Conservation (phyloP, 2,329 filamentous ascomycete species). For the Coniella lustricola region DNA sequence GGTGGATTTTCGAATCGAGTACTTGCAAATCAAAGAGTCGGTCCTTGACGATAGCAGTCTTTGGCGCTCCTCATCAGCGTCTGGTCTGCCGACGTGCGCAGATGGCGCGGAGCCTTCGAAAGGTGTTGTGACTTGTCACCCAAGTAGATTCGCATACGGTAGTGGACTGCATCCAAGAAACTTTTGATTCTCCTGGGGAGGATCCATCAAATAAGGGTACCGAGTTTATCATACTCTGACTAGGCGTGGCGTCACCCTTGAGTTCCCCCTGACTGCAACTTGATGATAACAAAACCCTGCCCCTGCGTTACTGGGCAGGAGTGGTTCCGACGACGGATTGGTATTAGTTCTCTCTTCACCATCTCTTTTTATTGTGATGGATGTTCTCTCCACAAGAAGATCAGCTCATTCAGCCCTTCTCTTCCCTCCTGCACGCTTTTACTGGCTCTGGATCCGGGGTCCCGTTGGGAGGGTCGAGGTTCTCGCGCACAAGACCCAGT, state of each 20-base stretch:
- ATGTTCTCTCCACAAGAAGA: too few relatives aligned
- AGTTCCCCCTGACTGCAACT: background rate
- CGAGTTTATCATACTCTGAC: background rate
- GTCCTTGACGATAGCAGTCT: too few relatives aligned
- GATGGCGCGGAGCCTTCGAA: background rate
- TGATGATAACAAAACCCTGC: background rate
- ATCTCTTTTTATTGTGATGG: too few relatives aligned
- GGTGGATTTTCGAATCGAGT: too few relatives aligned
- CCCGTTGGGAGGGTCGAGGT: too few relatives aligned
- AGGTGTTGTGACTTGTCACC: background rate
- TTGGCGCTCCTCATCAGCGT: background rate
- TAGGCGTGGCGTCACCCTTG: background rate
- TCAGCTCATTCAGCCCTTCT: too few relatives aligned
- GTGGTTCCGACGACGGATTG: too few relatives aligned
- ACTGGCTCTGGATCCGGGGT: too few relatives aligned
- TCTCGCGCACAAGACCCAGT: too few relatives aligned
- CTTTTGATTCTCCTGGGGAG: background rate
- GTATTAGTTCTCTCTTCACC: too few relatives aligned
- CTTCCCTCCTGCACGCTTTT: too few relatives aligned
- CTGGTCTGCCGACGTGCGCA: background rate
- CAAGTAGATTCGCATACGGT: background rate
- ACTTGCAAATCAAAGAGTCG: too few relatives aligned
- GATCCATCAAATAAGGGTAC: conserved; percentile 3
- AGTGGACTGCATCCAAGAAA: background rate
- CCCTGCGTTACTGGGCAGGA: background rate